phyloP scores from a whole-genome alignment of 768 basidiomycete species.

The Roridomyces roridus region DNA sequence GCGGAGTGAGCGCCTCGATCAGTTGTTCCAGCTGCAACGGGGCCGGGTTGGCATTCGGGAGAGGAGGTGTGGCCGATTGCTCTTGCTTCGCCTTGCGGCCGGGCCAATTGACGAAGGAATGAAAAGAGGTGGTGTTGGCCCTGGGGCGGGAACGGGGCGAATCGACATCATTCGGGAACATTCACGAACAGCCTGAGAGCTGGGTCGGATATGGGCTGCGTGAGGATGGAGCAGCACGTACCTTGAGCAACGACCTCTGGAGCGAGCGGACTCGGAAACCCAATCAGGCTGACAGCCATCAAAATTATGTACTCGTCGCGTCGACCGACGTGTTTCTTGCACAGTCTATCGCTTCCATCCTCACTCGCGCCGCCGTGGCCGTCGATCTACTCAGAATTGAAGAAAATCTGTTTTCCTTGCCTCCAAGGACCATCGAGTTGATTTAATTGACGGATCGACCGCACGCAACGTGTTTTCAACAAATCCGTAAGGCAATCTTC shows the following conservation, averaged over 20 bases:
- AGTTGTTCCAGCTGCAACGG: conserved; percentile 46
- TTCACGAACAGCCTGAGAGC: conserved; percentile 3
- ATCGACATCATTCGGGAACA: conserved; percentile 34
- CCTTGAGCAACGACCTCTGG: neutral
- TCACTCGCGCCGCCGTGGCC: too few species aligned
- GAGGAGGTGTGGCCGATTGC: conserved; percentile 27
- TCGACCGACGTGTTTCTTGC: too few species aligned
- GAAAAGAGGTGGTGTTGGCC: conserved; percentile 50
- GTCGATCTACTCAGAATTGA: too few species aligned
- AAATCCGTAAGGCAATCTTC: too few species aligned
- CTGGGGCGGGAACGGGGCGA: conserved; percentile 40
- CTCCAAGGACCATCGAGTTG: too few species aligned
- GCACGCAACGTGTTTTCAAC: too few species aligned
- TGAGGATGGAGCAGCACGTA: neutral
- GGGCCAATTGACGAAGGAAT: conserved; percentile 46
- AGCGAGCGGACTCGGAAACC: too few species aligned
- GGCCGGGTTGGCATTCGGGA: conserved; percentile 31
- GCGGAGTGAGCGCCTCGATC: conserved; percentile 55
- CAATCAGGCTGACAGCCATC: too few species aligned
- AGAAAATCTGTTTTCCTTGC: too few species aligned
- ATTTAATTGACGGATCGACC: too few species aligned
- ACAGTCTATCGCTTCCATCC: too few species aligned
- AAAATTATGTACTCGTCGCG: too few species aligned
- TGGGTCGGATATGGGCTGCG: neutral
- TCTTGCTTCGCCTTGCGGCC: conserved; percentile 34